Percentiles rank a stretch among this genome's conserved stretches.
Conservation (phyloP, 805 yeast genomes). For the Nakazawaea sp. region DNA sequence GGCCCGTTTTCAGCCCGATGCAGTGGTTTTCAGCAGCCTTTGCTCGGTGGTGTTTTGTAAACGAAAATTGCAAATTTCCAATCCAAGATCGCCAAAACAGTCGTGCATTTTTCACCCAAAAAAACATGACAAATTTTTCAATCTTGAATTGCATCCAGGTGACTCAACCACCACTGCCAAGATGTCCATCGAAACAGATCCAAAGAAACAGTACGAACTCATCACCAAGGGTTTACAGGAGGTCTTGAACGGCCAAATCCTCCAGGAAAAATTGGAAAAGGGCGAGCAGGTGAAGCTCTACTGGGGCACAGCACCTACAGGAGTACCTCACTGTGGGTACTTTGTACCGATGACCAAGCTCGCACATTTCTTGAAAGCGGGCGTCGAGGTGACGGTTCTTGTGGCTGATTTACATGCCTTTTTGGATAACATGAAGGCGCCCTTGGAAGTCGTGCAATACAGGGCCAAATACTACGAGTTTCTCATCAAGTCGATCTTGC, state of each 20-base stretch:
- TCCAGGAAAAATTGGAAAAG: conserved; percentile 73
- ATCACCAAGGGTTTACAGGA: conserved; percentile 89
- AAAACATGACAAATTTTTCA: too few relatives aligned
- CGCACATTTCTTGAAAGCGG: conserved; percentile 93
- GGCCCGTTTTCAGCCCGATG: not conserved
- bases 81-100: too few relatives aligned
- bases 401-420: conserved; percentile 96
- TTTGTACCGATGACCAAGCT: conserved; percentile 96
- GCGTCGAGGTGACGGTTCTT: conserved; percentile 87
- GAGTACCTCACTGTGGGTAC: conserved; percentile 97
- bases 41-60: too few relatives aligned
- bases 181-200: conserved; percentile 26
- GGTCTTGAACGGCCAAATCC: conserved; percentile 80
- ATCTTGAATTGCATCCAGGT: too few relatives aligned
- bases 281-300: conserved; percentile 79
- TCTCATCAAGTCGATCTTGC: conserved; percentile 78
- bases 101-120: too few relatives aligned
- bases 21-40: too few relatives aligned
- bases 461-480: conserved; percentile 88
- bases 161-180: too few relatives aligned
- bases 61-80: too few relatives aligned
- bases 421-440: conserved; percentile 97
- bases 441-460: conserved; percentile 81
- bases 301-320: conserved; percentile 99
- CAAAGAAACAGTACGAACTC: conserved; percentile 60